Conservation (phyloP, 2,329 filamentous ascomycete genomes). For the Diaporthe sp. region DNA sequence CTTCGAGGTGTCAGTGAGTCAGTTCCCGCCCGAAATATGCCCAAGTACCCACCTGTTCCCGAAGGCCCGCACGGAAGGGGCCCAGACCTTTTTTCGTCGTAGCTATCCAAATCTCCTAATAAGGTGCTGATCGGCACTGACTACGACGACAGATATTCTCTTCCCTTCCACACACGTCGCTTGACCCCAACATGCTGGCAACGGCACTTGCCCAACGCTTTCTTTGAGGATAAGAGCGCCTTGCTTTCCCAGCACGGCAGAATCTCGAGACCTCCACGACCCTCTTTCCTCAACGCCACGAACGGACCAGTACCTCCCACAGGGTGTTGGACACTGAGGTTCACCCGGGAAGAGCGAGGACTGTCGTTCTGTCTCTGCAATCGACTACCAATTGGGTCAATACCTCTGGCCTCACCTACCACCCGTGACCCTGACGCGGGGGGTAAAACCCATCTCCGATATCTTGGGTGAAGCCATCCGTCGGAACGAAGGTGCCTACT, state of each 20-base stretch:
- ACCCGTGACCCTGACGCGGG: neutral
- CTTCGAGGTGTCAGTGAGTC: conserved; percentile 21
- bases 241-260: neutral
- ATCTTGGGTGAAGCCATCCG: neutral
- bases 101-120: conserved; percentile 34
- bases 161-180: neutral
- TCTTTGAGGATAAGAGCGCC: conserved; percentile 10
- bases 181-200: conserved; percentile 10
- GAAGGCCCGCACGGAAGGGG: conserved; percentile 12
- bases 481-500: neutral
- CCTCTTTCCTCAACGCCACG: conserved; percentile 11
- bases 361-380: neutral
- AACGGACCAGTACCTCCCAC: neutral
- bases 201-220: neutral
- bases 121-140: conserved; percentile 35
- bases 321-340: neutral
- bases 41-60: conserved; percentile 3
- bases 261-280: neutral
- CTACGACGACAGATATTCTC: conserved; percentile 32
- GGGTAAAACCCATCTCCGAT: neutral
- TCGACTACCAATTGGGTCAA: neutral
- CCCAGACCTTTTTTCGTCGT: conserved; percentile 7
- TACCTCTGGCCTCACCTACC: neutral
- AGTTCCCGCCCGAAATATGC: conserved; percentile 21
- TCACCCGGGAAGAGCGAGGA: neutral